Conservation (phyloP, 2,329 filamentous ascomycete genomes). For the Aspergillus neotritici region DNA sequence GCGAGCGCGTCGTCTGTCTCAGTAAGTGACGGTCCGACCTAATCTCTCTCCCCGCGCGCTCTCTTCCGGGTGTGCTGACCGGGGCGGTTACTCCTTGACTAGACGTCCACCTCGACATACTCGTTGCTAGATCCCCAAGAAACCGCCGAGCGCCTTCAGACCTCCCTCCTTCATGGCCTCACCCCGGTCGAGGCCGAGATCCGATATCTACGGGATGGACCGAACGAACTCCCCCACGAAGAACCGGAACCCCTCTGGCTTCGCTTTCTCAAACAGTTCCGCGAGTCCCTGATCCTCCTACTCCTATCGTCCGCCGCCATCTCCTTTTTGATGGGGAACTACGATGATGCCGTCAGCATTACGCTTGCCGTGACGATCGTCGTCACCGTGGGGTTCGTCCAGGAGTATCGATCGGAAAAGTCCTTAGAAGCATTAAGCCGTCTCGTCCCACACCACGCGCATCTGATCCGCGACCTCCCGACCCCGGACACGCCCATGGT, state of each 20-base stretch:
- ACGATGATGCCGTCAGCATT: slow-evolving; percentile 92
- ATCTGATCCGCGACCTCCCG: slow-evolving; percentile 67
- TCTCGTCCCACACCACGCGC: slow-evolving; percentile 89
- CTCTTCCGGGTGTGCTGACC: slow-evolving; percentile 1
- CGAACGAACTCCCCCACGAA: slow-evolving; percentile 92
- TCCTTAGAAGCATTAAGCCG: slow-evolving; percentile 92
- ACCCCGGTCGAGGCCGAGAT: slow-evolving; percentile 73
- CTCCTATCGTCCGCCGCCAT: slow-evolving; percentile 81
- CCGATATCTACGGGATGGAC: slow-evolving; percentile 72
- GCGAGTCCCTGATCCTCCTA: slow-evolving; percentile 90
- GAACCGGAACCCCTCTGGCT: slow-evolving; percentile 91
- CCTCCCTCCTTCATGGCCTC: slow-evolving; percentile 77
- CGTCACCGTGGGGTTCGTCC: slow-evolving; percentile 89
- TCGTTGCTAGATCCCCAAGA: slow-evolving; percentile 69
- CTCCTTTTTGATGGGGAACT: slow-evolving; percentile 85
- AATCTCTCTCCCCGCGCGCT: neutral
- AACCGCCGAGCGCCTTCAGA: slow-evolving; percentile 69
- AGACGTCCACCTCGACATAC: slow-evolving; percentile 47
- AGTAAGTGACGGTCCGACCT: slow-evolving; percentile 23
- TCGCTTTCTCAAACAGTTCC: slow-evolving; percentile 92
- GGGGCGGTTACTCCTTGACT: slow-evolving; percentile 3
- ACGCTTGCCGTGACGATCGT: slow-evolving; percentile 95
- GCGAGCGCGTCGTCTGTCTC: slow-evolving; percentile 27
- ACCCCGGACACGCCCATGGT: slow-evolving; percentile 17
- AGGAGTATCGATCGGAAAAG: slow-evolving; percentile 96